A percentile compares a stretch with the other conserved stretches of the same genome.
These are phyloP conservation scores for Fraxinus xanthoxyloides DNA, from an alignment of 305 asterid genomes.

Conservation along the genomic window DNA sequence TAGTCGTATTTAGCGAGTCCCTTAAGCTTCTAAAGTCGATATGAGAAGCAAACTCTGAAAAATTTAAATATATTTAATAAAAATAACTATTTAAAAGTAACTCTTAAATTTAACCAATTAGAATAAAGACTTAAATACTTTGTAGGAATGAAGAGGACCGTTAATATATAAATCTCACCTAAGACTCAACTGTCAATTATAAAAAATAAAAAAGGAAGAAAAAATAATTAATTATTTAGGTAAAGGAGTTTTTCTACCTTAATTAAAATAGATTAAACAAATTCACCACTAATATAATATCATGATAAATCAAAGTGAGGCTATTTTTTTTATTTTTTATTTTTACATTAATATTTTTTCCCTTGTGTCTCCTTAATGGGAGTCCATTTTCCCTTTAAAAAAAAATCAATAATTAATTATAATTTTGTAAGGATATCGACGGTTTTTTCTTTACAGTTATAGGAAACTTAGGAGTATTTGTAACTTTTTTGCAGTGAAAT, in stretches of 20 bases:
- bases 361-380: conserved; percentile 15
- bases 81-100: not conserved
- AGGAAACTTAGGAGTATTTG: not conserved
- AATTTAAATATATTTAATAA: not conserved
- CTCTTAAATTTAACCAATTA: not conserved
- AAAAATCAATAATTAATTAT: not conserved
- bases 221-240: not conserved
- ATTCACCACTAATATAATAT: conserved; percentile 4
- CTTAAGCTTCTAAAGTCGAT: not conserved
- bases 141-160: not conserved
- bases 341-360: not conserved
- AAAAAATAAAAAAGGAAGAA: not conserved
- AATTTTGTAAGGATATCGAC: not conserved
- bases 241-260: conserved; percentile 3
- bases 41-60: not conserved
- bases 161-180: not conserved
- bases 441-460: not conserved
- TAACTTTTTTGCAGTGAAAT: not conserved
- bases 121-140: not conserved
- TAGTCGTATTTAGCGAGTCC: not conserved
- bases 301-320: conserved; percentile 15
- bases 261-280: not conserved
- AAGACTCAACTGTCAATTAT: conserved; percentile 1
- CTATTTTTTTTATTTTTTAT: not conserved
- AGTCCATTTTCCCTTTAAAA: conserved; percentile 3